phyloP scores from a whole-genome alignment of 129 eudicot species.

The Centella asiatica region DNA sequence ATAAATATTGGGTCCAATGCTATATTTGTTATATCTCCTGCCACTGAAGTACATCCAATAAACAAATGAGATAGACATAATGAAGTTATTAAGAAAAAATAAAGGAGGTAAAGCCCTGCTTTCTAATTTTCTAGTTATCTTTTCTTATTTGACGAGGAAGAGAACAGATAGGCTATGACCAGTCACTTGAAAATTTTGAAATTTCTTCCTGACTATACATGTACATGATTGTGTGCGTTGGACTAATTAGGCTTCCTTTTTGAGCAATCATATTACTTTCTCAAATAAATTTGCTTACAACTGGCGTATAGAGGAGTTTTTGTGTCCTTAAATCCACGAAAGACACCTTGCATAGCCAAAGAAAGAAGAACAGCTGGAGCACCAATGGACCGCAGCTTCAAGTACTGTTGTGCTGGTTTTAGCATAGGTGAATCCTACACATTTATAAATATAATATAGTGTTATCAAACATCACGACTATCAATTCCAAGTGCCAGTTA shows the following conservation, averaged over 20 bases:
- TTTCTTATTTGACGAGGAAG: too few relatives aligned
- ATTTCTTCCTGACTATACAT: too few relatives aligned
- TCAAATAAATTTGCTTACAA: constrained; percentile 25
- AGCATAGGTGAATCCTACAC: constrained; percentile 64
- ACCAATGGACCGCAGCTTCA: constrained; percentile 70
- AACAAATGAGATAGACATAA: not conserved
- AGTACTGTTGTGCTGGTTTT: constrained; percentile 54
- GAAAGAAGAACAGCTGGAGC: constrained; percentile 96
- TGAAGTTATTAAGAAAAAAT: too few relatives aligned
- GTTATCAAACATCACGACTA: not conserved
- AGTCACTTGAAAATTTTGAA: too few relatives aligned
- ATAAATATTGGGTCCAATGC: constrained; percentile 84
- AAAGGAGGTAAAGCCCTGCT: not conserved
- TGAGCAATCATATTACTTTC: too few relatives aligned
- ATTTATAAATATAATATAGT: not conserved
- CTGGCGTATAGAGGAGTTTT: constrained; percentile 86
- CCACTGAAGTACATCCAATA: constrained; percentile 39
- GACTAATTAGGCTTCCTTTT: too few relatives aligned
- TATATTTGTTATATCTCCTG: constrained; percentile 61
- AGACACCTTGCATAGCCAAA: constrained; percentile 93
- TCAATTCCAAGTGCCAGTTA: too few relatives aligned
- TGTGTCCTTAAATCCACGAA: constrained; percentile 92
- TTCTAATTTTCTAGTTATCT: too few relatives aligned
- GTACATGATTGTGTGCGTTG: too few relatives aligned
- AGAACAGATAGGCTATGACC: too few relatives aligned